A percentile compares a stretch with the other conserved stretches of the same genome.
Conservation (phyloP, 192 early-diverging fungal genomes). For the Coemansia sp. region DNA sequence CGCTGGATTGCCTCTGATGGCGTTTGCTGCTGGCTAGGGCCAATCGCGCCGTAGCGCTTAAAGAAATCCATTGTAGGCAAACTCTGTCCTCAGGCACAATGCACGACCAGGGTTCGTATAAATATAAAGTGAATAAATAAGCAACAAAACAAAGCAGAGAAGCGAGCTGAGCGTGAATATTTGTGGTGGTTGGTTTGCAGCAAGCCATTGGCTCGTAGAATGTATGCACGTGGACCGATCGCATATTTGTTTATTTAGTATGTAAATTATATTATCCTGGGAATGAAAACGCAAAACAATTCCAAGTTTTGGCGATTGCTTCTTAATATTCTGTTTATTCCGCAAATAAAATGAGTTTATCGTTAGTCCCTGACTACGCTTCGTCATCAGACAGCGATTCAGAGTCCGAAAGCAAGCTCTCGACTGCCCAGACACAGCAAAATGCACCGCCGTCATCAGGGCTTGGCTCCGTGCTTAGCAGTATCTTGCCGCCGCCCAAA, state of each 20-base stretch:
- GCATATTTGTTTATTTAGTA: neutral
- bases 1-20: slow-evolving; percentile 74
- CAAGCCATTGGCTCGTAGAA: neutral
- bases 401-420: slow-evolving; percentile 2
- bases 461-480: slow-evolving; percentile 25
- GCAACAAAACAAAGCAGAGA: neutral
- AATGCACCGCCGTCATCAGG: neutral
- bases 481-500: slow-evolving; percentile 35
- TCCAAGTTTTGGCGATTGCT: too few species aligned
- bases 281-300: too few species aligned
- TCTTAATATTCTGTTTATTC: too few species aligned
- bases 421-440: neutral
- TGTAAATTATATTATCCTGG: too few species aligned
- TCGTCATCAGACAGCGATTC: slow-evolving; percentile 29
- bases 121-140: neutral
- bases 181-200: neutral
- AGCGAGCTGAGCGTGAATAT: neutral
- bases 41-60: slow-evolving; percentile 50
- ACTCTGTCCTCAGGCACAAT: neutral
- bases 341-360: slow-evolving; percentile 38
- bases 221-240: neutral
- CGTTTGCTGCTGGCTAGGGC: slow-evolving; percentile 47
- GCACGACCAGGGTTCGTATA: too few species aligned
- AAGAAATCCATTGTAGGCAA: slow-evolving; percentile 40
- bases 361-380: slow-evolving; percentile 39